Evolutionary conservation across 768 basidiomycete genomes (phyloP).

Genomic region (Tulasnella sp.): DNA sequence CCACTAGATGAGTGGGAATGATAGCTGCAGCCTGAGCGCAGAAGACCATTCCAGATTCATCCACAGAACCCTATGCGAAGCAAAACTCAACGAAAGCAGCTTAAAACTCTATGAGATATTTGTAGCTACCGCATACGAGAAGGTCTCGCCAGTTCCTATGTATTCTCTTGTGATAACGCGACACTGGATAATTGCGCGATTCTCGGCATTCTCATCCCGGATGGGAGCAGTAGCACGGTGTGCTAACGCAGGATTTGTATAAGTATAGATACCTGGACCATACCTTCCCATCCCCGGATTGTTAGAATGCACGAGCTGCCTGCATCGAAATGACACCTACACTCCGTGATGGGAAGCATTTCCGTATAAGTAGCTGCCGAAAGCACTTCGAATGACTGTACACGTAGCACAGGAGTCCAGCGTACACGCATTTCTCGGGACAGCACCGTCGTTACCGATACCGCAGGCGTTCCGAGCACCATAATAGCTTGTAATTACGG

Average conservation of each 20-base stretch:
- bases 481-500: neutral
- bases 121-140: neutral
- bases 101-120: neutral
- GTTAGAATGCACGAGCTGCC: too few species aligned
- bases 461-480: neutral
- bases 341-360: neutral
- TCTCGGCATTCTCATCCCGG: too few species aligned
- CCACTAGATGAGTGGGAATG: too few species aligned
- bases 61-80: neutral
- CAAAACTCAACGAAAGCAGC: too few species aligned
- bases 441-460: neutral
- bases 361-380: neutral
- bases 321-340: too few species aligned
- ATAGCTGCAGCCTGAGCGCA: neutral
- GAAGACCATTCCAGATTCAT: neutral
- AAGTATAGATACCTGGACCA: neutral
- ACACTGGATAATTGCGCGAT: neutral
- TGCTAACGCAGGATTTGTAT: neutral
- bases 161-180: neutral
- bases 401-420: neutral
- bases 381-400: neutral
- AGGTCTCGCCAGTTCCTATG: neutral
- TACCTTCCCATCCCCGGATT: too few species aligned
- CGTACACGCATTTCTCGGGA: neutral
- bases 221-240: too few species aligned